These are phyloP conservation scores for Globisporangium nodosum DNA, from an alignment of 352 stramenopile species.

Conservation along the genomic window DNA sequence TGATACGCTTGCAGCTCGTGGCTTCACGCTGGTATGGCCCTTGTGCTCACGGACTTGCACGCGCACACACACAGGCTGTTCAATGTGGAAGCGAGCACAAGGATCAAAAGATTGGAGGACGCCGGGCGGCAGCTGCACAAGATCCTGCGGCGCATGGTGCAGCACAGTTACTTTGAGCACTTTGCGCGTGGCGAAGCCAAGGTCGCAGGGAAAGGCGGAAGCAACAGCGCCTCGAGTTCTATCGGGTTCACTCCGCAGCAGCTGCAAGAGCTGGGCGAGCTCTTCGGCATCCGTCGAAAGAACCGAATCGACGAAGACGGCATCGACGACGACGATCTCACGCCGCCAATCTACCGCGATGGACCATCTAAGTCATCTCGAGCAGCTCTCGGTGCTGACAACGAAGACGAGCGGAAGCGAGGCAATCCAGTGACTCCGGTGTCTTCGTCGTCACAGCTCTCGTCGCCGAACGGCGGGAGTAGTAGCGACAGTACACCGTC, in stretches of 20 bases:
- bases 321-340: background rate
- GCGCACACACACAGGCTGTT: constrained; percentile 16
- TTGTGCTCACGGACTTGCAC: background rate
- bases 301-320: background rate
- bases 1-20: background rate
- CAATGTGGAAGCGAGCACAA: constrained; percentile 39
- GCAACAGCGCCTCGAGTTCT: constrained; percentile 8
- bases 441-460: background rate
- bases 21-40: background rate
- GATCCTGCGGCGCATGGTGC: constrained; percentile 58
- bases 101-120: constrained; percentile 63
- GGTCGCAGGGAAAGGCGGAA: constrained; percentile 13
- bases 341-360: background rate
- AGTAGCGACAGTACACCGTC: background rate
- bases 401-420: background rate
- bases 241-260: constrained; percentile 34
- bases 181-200: constrained; percentile 28
- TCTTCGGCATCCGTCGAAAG: constrained; percentile 37
- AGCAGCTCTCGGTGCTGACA: background rate
- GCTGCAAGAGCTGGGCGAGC: constrained; percentile 41
- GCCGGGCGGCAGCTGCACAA: constrained; percentile 49
- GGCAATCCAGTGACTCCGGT: background rate
- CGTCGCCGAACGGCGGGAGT: background rate
- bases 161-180: constrained; percentile 64
- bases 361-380: background rate